Conservation (phyloP, 768 basidiomycete species). For the Pleurotus citrinopileatus region DNA sequence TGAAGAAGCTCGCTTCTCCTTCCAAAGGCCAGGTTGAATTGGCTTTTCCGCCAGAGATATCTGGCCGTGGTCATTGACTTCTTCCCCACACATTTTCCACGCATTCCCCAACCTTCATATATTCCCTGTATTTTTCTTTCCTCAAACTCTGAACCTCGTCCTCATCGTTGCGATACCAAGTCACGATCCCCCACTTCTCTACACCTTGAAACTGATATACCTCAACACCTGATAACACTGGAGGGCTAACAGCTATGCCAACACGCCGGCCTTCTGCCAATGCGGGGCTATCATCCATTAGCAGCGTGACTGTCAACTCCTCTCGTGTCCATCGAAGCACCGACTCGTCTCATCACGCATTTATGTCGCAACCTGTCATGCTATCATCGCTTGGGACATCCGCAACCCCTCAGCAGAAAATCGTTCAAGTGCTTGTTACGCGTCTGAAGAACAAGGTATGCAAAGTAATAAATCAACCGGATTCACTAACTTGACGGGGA, state of each 20-base stretch:
- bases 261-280: constrained; percentile 61
- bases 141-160: neutral
- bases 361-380: constrained; percentile 30
- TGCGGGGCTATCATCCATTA: constrained; percentile 31
- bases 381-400: constrained; percentile 30
- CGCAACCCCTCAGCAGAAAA: constrained; percentile 74
- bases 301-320: constrained; percentile 27
- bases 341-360: constrained; percentile 50
- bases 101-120: neutral
- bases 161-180: neutral
- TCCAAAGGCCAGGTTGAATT: neutral
- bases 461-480: constrained; percentile 2
- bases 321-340: constrained; percentile 59
- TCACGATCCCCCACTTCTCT: neutral
- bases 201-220: neutral
- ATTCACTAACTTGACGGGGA: neutral
- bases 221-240: neutral
- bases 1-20: neutral
- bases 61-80: neutral
- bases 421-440: constrained; percentile 76
- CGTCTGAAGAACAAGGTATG: constrained; percentile 78
- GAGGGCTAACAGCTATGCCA: constrained; percentile 34
- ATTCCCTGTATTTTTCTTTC: neutral
- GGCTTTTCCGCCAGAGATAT: neutral
- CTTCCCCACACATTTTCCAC: neutral